Evolutionary conservation across 495 filamentous ascomycete species (phyloP).

Genomic region (Choiromyces venosus): DNA sequence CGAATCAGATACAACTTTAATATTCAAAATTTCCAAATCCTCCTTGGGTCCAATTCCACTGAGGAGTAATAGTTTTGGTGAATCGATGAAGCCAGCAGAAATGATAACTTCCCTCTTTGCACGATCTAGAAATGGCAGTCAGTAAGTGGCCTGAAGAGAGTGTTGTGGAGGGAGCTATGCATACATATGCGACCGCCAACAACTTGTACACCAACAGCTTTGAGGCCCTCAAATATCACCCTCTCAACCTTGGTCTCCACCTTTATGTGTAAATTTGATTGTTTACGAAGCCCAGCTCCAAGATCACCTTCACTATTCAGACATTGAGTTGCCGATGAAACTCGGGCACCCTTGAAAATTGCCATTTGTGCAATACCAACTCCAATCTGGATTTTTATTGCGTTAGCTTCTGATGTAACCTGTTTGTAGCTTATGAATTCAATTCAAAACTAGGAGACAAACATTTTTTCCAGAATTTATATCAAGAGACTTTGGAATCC

Average conservation of each 20-base stretch:
- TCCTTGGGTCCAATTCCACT: slow-evolving; percentile 50
- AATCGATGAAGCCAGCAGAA: slow-evolving; percentile 48
- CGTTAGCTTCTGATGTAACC: neutral
- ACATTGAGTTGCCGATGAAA: slow-evolving; percentile 27
- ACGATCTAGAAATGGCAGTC: slow-evolving; percentile 7
- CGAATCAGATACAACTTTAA: slow-evolving; percentile 46
- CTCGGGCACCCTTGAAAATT: slow-evolving; percentile 28
- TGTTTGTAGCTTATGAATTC: neutral
- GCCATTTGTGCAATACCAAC: slow-evolving; percentile 31
- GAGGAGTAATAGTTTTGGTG: slow-evolving; percentile 53
- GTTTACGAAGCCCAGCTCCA: slow-evolving; percentile 21
- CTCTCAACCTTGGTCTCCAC: slow-evolving; percentile 33
- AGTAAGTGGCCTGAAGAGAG: neutral
- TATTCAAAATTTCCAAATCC: slow-evolving; percentile 43
- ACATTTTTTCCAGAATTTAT: slow-evolving; percentile 27
- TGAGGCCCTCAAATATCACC: slow-evolving; percentile 30
- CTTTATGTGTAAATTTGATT: slow-evolving; percentile 28
- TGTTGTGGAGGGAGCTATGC: neutral
- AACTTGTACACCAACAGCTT: slow-evolving; percentile 36
- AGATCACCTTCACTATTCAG: slow-evolving; percentile 25
- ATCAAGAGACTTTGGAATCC: slow-evolving; percentile 27
- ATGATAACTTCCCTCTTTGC: slow-evolving; percentile 50
- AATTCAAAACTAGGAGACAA: neutral
- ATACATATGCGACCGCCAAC: slow-evolving; percentile 27
- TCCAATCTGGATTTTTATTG: slow-evolving; percentile 20